phyloP scores from a whole-genome alignment of 2,329 filamentous ascomycete species.

The Paracamarosporium sp. region DNA sequence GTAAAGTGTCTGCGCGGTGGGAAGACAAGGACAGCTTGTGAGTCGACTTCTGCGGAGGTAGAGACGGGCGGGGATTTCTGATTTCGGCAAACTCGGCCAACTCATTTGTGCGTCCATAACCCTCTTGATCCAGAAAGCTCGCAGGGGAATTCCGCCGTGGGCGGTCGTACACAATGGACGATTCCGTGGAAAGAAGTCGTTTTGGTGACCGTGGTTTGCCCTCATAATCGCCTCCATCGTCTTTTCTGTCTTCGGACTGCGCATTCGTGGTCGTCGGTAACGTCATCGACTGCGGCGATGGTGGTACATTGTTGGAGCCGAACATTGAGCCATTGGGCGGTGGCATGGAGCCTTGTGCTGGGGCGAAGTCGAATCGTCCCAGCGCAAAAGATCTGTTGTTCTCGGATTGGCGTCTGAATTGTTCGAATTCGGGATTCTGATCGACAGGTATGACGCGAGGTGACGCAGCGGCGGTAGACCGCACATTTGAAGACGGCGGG shows the following conservation, averaged over 20 bases:
- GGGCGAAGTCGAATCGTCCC: constrained; percentile 51
- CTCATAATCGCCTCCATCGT: constrained; percentile 19
- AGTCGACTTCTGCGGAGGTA: constrained; percentile 30
- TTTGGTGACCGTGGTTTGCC: constrained; percentile 54
- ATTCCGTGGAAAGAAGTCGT: constrained; percentile 55
- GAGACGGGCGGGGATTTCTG: constrained; percentile 36
- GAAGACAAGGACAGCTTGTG: constrained; percentile 25
- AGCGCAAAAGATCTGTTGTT: constrained; percentile 58
- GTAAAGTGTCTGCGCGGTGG: constrained; percentile 56
- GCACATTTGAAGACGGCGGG: constrained; percentile 72
- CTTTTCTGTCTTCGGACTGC: constrained; percentile 25
- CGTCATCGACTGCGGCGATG: constrained; percentile 45
- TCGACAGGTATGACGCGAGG: constrained; percentile 75
- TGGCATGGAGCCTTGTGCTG: constrained; percentile 36
- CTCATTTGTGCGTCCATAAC: constrained; percentile 40
- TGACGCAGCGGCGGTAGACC: constrained; percentile 71
- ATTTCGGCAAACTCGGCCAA: constrained; percentile 44
- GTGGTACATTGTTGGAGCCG: constrained; percentile 31
- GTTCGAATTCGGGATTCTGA: constrained; percentile 81
- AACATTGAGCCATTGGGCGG: constrained; percentile 31
- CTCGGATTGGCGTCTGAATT: constrained; percentile 74
- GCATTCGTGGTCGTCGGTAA: constrained; percentile 23
- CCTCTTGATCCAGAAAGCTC: constrained; percentile 45
- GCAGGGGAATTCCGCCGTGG: constrained; percentile 57
- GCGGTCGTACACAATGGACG: constrained; percentile 48